Conservation (phyloP, 2,329 filamentous ascomycete species). For the Fusarium newnesense region DNA sequence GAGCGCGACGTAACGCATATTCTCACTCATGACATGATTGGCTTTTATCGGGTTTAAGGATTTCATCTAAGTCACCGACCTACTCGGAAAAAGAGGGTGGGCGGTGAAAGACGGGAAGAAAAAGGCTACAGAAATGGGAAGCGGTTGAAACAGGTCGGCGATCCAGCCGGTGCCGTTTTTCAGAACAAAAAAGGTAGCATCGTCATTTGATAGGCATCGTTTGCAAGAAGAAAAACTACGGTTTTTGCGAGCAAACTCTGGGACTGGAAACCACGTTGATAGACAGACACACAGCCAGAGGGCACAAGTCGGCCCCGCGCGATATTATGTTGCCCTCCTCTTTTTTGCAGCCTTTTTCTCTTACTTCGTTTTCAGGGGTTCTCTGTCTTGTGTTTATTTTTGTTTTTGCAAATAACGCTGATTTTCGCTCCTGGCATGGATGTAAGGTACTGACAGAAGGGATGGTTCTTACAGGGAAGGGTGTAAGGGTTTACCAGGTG, state of each 20-base stretch:
- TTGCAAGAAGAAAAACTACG: slow-evolving; percentile 37
- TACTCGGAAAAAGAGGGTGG: slow-evolving; percentile 33
- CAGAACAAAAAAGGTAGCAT: slow-evolving; percentile 40
- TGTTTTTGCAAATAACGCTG: slow-evolving; percentile 28
- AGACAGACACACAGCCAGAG: slow-evolving; percentile 46
- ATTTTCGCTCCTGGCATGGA: slow-evolving; percentile 40
- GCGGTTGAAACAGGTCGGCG: slow-evolving; percentile 42
- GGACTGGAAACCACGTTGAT: slow-evolving; percentile 43
- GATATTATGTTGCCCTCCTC: slow-evolving; percentile 40
- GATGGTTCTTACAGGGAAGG: slow-evolving; percentile 37
- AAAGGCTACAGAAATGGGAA: slow-evolving; percentile 45
- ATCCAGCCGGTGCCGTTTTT: slow-evolving; percentile 43
- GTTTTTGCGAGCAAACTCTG: slow-evolving; percentile 40
- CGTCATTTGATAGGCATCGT: slow-evolving; percentile 44
- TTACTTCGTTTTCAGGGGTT: slow-evolving; percentile 37
- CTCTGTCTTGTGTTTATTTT: slow-evolving; percentile 31
- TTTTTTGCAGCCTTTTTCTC: slow-evolving; percentile 38
- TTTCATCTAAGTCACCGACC: slow-evolving; percentile 40
- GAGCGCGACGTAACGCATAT: slow-evolving; percentile 46
- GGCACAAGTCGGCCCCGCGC: slow-evolving; percentile 40
- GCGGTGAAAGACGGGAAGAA: slow-evolving; percentile 39
- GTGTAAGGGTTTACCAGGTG: slow-evolving; percentile 43
- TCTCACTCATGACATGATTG: slow-evolving; percentile 43
- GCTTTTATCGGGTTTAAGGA: slow-evolving; percentile 37
- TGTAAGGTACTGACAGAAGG: slow-evolving; percentile 41